Conservation (phyloP, 2,329 filamentous ascomycete species). For the Venturia pyrina region DNA sequence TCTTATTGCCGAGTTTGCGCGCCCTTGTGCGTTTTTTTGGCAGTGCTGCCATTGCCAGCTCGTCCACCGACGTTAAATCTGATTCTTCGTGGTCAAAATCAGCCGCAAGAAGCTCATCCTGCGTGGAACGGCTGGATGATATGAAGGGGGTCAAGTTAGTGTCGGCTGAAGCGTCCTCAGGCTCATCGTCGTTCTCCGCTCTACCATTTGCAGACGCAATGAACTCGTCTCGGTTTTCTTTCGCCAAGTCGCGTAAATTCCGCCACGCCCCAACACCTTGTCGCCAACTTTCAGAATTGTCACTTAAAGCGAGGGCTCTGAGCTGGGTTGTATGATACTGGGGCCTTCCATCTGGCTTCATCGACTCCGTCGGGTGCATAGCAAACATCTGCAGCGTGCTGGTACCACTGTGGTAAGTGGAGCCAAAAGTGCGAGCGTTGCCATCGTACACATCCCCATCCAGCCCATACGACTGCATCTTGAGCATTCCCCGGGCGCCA, state of each 20-base stretch:
- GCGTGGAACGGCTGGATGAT: slow-evolving; percentile 3
- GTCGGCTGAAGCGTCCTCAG: slow-evolving; percentile 7
- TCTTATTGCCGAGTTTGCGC: neutral
- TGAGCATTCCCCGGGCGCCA: too few species aligned
- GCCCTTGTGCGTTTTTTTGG: slow-evolving; percentile 7
- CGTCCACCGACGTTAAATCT: slow-evolving; percentile 6
- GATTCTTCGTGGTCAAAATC: neutral
- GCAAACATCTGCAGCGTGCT: too few species aligned
- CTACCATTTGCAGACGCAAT: slow-evolving; percentile 16
- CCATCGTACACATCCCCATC: too few species aligned
- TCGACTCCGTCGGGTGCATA: too few species aligned
- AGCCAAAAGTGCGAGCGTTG: too few species aligned
- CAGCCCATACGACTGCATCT: too few species aligned
- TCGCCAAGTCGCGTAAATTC: slow-evolving; percentile 17
- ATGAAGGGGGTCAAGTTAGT: slow-evolving; percentile 3
- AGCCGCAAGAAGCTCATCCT: neutral
- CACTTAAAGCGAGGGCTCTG: too few species aligned
- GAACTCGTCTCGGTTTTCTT: slow-evolving; percentile 17
- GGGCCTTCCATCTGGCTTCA: too few species aligned
- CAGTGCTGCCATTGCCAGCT: slow-evolving; percentile 3
- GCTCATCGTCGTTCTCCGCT: slow-evolving; percentile 11
- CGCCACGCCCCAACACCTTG: slow-evolving; percentile 14
- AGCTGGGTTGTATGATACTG: too few species aligned
- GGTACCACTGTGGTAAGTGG: too few species aligned
- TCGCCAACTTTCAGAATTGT: too few species aligned